Percentiles rank a stretch among this genome's conserved stretches.
These are phyloP conservation scores for Apiospora aurea DNA, from an alignment of 2,329 filamentous ascomycete species.

Conservation along the genomic window DNA sequence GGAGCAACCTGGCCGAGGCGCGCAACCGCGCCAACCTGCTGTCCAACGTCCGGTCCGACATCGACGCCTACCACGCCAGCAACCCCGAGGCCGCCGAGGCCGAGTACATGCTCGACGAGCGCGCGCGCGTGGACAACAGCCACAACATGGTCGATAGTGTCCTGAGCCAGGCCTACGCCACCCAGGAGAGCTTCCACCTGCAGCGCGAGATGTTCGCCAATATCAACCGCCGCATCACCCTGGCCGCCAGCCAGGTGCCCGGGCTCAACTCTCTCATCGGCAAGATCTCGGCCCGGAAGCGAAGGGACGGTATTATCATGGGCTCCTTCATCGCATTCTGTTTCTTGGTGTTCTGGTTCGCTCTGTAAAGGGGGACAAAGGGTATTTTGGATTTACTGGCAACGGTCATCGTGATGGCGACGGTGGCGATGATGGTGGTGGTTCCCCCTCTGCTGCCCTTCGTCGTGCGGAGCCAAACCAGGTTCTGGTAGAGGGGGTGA, in stretches of 20 bases:
- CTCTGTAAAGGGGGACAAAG: constrained; percentile 42
- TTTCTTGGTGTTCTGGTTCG: constrained; percentile 84
- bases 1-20: constrained; percentile 74
- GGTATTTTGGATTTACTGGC: neutral
- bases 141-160: constrained; percentile 90
- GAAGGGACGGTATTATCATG: constrained; percentile 93
- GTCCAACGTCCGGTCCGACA: constrained; percentile 89
- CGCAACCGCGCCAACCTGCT: constrained; percentile 91
- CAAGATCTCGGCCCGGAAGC: constrained; percentile 92
- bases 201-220: constrained; percentile 88
- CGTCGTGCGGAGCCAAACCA: neutral
- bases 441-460: neutral
- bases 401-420: neutral
- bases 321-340: constrained; percentile 91
- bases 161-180: constrained; percentile 92
- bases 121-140: constrained; percentile 84
- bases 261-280: constrained; percentile 92
- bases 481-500: neutral
- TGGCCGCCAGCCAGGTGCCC: constrained; percentile 88
- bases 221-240: constrained; percentile 89
- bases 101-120: constrained; percentile 96
- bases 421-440: neutral
- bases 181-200: constrained; percentile 87
- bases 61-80: constrained; percentile 82
- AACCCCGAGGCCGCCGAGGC: constrained; percentile 87